phyloP scores from a whole-genome alignment of 306 rosid species.

The Arachis stenosperma region DNA sequence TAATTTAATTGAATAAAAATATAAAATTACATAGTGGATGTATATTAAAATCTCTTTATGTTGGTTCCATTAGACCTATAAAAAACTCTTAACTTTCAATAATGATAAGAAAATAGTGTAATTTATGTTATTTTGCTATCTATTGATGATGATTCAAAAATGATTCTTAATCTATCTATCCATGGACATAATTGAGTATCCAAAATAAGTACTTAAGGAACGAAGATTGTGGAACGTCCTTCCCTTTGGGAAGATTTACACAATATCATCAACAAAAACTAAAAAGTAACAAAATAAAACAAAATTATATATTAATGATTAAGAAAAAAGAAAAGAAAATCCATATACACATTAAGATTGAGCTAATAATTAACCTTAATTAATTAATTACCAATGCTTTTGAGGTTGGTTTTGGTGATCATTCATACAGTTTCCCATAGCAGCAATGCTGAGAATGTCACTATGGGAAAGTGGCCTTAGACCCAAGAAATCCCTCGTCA shows the following conservation, averaged over 20 bases:
- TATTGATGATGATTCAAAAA: no score
- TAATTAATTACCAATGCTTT: conserved; percentile 71
- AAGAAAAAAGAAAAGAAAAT: background rate
- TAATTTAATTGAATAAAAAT: no score
- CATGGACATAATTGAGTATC: background rate
- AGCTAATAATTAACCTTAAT: conserved; percentile 29
- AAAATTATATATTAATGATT: conserved; percentile 11
- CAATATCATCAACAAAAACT: conserved; percentile 25
- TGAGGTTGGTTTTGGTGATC: conserved; percentile 60
- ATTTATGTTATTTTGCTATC: background rate
- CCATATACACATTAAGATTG: background rate
- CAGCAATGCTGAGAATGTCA: conserved; percentile 76
- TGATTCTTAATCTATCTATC: background rate
- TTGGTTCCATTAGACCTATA: no score
- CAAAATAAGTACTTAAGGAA: conserved; percentile 32
- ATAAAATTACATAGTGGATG: no score
- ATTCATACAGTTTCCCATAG: conserved; percentile 65
- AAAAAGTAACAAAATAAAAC: conserved; percentile 14
- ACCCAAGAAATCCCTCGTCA: conserved; percentile 93
- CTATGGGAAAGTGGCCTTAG: conserved; percentile 72
- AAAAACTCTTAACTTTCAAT: no score
- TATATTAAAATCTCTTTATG: no score
- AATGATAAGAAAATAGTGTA: no score
- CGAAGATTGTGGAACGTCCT: conserved; percentile 43
- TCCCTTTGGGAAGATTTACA: conserved; percentile 58